Percentiles rank a stretch among this genome's conserved stretches.
Evolutionary conservation across 208 protist species (phyloP).

Genomic region (Strigomonas culicis): DNA sequence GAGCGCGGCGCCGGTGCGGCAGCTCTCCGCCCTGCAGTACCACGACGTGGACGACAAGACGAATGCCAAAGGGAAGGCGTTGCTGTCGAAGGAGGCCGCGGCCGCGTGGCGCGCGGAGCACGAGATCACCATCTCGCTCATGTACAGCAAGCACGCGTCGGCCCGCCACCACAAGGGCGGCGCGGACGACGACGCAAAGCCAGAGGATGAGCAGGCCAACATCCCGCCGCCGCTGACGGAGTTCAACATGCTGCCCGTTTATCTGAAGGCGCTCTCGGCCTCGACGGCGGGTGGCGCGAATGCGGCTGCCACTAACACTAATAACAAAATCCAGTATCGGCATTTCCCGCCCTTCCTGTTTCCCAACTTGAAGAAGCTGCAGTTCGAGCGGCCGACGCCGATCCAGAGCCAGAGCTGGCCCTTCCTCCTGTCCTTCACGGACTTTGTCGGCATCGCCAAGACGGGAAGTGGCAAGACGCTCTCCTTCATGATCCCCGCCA

Average conservation of each 20-base stretch:
- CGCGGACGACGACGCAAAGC: no score
- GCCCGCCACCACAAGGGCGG: no score
- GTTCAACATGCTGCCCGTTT: conserved; percentile 79
- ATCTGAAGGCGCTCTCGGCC: neutral
- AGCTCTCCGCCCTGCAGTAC: no score
- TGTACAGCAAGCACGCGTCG: conserved; percentile 1
- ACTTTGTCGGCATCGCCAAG: conserved; percentile 91
- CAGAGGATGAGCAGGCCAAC: conserved; percentile 6
- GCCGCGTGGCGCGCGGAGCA: conserved; percentile 56
- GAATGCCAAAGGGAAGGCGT: neutral
- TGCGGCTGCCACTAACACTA: neutral
- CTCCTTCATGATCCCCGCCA: conserved; percentile 89
- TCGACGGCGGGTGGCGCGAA: conserved; percentile 14
- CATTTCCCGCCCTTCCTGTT: conserved; percentile 13
- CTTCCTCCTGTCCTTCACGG: conserved; percentile 72
- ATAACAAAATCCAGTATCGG: conserved; percentile 8
- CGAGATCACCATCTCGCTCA: conserved; percentile 67
- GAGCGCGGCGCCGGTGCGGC: no score
- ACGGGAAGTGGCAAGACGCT: conserved; percentile 95
- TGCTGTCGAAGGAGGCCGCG: conserved; percentile 52
- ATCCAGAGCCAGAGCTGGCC: conserved; percentile 90
- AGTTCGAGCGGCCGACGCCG: conserved; percentile 75
- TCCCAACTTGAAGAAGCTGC: conserved; percentile 66
- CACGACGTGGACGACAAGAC: no score
- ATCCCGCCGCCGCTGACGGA: conserved; percentile 58